Evolutionary conservation across 2,329 filamentous ascomycete genomes (phyloP).

Genomic region (Stagonosporopsis cucurbitacearum): DNA sequence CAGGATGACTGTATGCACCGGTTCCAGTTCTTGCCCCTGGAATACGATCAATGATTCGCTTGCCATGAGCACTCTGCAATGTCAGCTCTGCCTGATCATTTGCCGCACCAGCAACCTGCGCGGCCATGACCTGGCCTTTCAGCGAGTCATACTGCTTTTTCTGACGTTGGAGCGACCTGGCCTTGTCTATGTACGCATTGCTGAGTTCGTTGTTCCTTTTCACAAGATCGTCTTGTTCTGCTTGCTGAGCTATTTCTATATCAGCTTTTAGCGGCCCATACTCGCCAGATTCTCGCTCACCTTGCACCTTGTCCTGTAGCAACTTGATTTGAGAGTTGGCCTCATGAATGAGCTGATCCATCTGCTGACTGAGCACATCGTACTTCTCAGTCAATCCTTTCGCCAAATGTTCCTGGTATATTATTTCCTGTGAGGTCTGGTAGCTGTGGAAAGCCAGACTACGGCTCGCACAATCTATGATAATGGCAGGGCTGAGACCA

Average conservation of each 20-base stretch:
- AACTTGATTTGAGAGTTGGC: conserved; percentile 74
- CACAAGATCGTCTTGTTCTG: conserved; percentile 68
- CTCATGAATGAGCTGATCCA: conserved; percentile 76
- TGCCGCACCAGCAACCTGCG: conserved; percentile 62
- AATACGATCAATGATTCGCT: conserved; percentile 40
- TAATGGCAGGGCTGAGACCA: conserved; percentile 77
- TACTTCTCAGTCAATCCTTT: conserved; percentile 78
- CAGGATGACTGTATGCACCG: conserved; percentile 30
- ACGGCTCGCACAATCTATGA: conserved; percentile 85
- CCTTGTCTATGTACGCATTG: conserved; percentile 72
- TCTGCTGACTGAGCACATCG: conserved; percentile 65
- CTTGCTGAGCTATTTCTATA: conserved; percentile 58
- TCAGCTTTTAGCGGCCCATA: background rate
- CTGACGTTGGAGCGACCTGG: conserved; percentile 69
- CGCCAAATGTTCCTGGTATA: conserved; percentile 78
- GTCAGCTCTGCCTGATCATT: conserved; percentile 53
- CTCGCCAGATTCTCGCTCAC: conserved; percentile 52
- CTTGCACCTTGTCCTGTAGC: conserved; percentile 68
- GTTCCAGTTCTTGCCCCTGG: conserved; percentile 38
- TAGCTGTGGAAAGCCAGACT: conserved; percentile 87
- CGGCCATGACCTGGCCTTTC: conserved; percentile 62
- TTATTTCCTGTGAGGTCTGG: conserved; percentile 81
- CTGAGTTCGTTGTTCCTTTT: conserved; percentile 76
- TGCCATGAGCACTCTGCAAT: conserved; percentile 34
- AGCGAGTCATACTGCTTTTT: conserved; percentile 66